Conservation (phyloP, 2,329 filamentous ascomycete species). For the Canariomyces notabilis region DNA sequence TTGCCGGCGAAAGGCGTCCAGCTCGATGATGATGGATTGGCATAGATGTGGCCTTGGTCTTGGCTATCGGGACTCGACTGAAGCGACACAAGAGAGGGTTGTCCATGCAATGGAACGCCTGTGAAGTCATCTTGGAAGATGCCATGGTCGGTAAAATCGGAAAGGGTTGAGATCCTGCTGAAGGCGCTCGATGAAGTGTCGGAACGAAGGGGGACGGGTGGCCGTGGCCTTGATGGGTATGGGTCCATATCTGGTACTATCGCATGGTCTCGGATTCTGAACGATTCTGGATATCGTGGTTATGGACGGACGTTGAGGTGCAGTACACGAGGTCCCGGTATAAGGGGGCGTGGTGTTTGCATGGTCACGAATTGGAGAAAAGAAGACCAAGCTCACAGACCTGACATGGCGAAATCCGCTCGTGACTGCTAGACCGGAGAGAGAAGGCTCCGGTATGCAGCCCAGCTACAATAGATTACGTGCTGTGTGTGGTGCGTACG, state of each 20-base stretch:
- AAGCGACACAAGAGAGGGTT: conserved; percentile 38
- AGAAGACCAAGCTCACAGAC: too few species aligned
- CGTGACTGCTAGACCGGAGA: too few species aligned
- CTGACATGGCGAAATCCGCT: too few species aligned
- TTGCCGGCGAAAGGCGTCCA: conserved; percentile 19
- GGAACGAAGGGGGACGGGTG: conserved; percentile 18
- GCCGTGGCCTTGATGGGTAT: conserved; percentile 14
- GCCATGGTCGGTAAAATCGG: conserved; percentile 29
- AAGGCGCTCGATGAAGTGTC: conserved; percentile 20
- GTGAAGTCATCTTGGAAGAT: conserved; percentile 57
- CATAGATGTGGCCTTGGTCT: conserved; percentile 24
- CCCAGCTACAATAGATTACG: too few species aligned
- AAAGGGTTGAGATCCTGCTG: conserved; percentile 29
- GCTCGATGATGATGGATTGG: conserved; percentile 8
- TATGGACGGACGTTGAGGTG: background rate
- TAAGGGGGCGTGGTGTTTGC: too few species aligned
- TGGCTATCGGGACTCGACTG: conserved; percentile 27
- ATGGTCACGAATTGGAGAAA: too few species aligned
- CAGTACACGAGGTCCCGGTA: too few species aligned
- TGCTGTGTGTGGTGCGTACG: too few species aligned
- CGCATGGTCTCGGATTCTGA: conserved; percentile 2
- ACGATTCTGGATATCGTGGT: background rate
- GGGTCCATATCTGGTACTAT: conserved; percentile 19
- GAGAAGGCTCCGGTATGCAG: too few species aligned
- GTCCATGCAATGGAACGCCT: conserved; percentile 29